A percentile compares a stretch with the other conserved stretches of the same genome.
phyloP scores from a whole-genome alignment of 1,284 basidiomycete species.

The Moesziomyces parantarcticus region DNA sequence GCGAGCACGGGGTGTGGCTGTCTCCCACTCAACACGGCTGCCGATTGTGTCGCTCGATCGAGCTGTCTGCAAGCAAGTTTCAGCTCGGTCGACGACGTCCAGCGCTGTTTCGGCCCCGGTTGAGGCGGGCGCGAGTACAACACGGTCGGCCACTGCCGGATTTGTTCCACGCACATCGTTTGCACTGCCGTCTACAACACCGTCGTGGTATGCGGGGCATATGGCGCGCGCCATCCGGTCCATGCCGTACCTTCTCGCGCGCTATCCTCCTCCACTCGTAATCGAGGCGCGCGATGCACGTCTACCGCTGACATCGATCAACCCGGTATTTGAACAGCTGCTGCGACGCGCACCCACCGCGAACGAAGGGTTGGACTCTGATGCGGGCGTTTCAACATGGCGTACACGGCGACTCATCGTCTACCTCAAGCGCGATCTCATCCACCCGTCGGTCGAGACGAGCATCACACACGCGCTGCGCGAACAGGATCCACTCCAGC shows the following conservation, averaged over 20 bases:
- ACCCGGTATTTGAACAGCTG: constrained; percentile 73
- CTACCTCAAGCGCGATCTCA: constrained; percentile 91
- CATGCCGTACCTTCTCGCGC: constrained; percentile 72
- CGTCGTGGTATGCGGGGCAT: constrained; percentile 97
- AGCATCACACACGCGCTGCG: constrained; percentile 70
- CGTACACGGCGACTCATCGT: constrained; percentile 78
- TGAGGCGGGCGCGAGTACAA: no score
- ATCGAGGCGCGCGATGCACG: constrained; percentile 93
- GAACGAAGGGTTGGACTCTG: constrained; percentile 31
- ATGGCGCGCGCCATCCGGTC: constrained; percentile 73
- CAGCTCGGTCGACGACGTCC: no score
- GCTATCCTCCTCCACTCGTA: constrained; percentile 82
- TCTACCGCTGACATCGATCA: constrained; percentile 91
- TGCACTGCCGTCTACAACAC: constrained; percentile 71
- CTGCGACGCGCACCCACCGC: constrained; percentile 59
- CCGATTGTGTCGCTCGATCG: no score
- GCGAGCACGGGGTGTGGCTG: no score
- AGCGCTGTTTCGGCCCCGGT: no score
- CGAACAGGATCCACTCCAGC: constrained; percentile 68
- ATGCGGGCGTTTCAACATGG: constrained; percentile 56
- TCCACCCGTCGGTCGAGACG: constrained; percentile 82
- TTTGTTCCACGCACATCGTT: constrained; percentile 69
- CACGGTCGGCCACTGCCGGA: no score
- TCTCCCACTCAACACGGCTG: no score
- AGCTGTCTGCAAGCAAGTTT: no score